Base-by-base conservation (phyloP, 164 flowering plant genomes). In the Buxus sempervirens region DNA sequence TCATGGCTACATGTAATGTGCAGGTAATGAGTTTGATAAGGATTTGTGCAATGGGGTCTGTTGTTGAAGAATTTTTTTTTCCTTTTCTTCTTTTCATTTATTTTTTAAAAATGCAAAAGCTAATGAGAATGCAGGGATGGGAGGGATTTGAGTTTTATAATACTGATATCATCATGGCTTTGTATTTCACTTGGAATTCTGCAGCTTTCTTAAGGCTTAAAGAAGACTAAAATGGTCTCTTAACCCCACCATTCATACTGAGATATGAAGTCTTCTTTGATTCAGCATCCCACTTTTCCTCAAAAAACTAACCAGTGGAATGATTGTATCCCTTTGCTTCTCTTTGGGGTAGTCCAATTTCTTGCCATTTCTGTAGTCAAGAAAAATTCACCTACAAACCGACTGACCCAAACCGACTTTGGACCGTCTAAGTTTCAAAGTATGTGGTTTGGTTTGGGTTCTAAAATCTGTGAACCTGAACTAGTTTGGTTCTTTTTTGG, bases 141-240 rank as follows among this genome's bases (percentile, higher is more conserved):
- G 55, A 16, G 42, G 63, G 57, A 32, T 45, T 42, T 25, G 23
- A 15, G 14, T 69, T 67, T 65, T 58, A 36, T 66, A 70, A 70
- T 42, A 36, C 70, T 60, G 61, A n/a, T 26, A 59, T 76, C 75
- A 76, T 79, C 67, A 74, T 74, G 58, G 60, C 66, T 67, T 12
- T 58, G 58, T 67, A 68, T 71, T 76, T 55, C 45, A 45, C 57
- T 72, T 42, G 66, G 69, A 58, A 72, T n/a, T 66, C 65, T 8
- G 0, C 24, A 49, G 13, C 54, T 28, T 28, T 65, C 26, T 72
- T 36, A 28, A 58, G 41, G 78, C 66, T 70, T 62, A 67, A 68
- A 55, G 66, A 38, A 41, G 9, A 26, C 24, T n/a, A n/a, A n/a
- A 21, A 36, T 36, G 77, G 73, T 24, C 71, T 71, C 72, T 63